These are phyloP conservation scores for Fraxinus floribunda DNA, from an alignment of 305 asterid species.

Conservation along the genomic window DNA sequence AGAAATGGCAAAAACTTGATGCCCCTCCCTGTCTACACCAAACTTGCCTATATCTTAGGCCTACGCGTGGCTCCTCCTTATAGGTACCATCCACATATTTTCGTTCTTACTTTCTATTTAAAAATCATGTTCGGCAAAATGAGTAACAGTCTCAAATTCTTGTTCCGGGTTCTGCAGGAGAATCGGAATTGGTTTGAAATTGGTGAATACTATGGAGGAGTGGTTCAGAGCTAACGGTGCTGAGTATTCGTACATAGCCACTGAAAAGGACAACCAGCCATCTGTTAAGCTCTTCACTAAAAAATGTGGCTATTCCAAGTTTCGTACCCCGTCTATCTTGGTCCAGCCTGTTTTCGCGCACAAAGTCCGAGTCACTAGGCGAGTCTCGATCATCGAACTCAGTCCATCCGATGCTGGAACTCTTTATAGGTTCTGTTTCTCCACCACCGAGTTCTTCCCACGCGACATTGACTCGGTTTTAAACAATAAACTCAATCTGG, in stretches of 20 bases:
- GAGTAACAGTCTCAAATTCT: not conserved
- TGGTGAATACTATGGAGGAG: conserved; percentile 56
- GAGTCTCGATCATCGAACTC: conserved; percentile 43
- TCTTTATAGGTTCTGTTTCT: conserved; percentile 59
- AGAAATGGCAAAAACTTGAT: conserved; percentile 25
- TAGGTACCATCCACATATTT: conserved; percentile 35
- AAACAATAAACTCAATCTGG: conserved; percentile 54
- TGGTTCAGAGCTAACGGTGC: conserved; percentile 83
- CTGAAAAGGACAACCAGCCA: conserved; percentile 80
- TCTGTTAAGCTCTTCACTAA: conserved; percentile 69
- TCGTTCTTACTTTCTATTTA: not conserved
- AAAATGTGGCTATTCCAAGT: conserved; percentile 75
- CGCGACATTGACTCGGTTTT: conserved; percentile 72
- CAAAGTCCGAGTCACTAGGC: conserved; percentile 40
- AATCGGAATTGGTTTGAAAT: conserved; percentile 72
- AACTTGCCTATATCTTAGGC: conserved; percentile 80
- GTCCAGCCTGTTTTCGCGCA: conserved; percentile 88
- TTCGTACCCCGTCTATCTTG: conserved; percentile 72
- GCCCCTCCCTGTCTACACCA: conserved; percentile 54
- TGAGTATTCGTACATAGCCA: conserved; percentile 85
- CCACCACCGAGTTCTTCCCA: conserved; percentile 81
- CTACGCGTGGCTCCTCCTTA: conserved; percentile 81
- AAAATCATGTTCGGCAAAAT: not conserved
- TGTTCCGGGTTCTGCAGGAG: conserved; percentile 39
- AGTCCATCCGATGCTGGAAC: conserved; percentile 53